Evolutionary conservation across 1,284 basidiomycete species (phyloP).

Genomic region (Rhizoctonia solani): DNA sequence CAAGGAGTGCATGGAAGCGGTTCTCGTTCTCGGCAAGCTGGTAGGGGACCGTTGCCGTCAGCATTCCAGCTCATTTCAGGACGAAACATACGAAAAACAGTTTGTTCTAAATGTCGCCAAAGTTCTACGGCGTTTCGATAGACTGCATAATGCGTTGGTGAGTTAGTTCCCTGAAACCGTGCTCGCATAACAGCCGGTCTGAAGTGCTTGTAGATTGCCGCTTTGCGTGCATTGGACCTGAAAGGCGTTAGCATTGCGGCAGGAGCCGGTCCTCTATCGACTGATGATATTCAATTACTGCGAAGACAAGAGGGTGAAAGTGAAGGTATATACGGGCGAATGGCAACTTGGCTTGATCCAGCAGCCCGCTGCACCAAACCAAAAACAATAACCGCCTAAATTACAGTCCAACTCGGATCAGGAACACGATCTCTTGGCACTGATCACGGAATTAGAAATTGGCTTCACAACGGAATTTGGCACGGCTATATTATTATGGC

Average conservation of each 20-base stretch:
- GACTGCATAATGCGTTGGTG: slow-evolving; percentile 24
- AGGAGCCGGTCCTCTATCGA: background rate
- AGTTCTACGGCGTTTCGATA: slow-evolving; percentile 27
- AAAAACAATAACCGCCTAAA: background rate
- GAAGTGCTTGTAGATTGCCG: background rate
- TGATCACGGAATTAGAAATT: background rate
- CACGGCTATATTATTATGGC: background rate
- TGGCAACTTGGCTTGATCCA: slow-evolving; percentile 30
- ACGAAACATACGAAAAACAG: slow-evolving; percentile 1
- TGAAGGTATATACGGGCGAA: slow-evolving; percentile 21
- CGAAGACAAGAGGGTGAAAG: slow-evolving; percentile 19
- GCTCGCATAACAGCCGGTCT: background rate
- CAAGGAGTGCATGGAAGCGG: slow-evolving; percentile 63
- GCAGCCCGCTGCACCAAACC: slow-evolving; percentile 11
- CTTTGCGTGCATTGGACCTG: slow-evolving; percentile 15
- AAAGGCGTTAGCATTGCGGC: slow-evolving; percentile 3
- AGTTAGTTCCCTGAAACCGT: background rate
- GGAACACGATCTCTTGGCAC: background rate
- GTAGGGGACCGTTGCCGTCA: slow-evolving; percentile 55
- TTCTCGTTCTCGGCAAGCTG: slow-evolving; percentile 71
- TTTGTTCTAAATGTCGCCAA: slow-evolving; percentile 20
- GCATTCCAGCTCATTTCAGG: background rate
- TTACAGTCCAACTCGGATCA: background rate
- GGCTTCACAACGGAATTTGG: background rate
- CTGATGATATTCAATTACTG: slow-evolving; percentile 20